Evolutionary conservation across 1,284 basidiomycete species (phyloP).

Genomic region (Wolfiporia cocos): DNA sequence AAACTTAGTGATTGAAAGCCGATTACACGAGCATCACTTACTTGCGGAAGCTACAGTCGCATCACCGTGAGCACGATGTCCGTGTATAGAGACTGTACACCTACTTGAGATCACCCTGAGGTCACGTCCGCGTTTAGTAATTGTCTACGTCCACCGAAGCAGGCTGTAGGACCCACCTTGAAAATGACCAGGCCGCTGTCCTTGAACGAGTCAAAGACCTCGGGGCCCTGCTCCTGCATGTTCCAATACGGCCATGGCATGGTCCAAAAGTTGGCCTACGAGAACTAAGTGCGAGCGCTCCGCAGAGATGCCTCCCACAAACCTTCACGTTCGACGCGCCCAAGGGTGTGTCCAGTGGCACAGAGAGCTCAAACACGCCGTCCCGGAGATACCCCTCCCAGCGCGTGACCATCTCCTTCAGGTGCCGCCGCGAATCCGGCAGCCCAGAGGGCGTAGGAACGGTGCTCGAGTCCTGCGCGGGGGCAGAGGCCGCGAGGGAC

Average conservation of each 20-base stretch:
- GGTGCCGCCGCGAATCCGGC: constrained; percentile 30
- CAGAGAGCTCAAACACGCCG: constrained; percentile 73
- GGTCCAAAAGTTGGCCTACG: constrained; percentile 75
- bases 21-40: constrained; percentile 28
- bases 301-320: neutral
- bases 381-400: constrained; percentile 70
- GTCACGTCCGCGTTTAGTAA: neutral
- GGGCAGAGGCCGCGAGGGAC: neutral
- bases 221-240: constrained; percentile 56
- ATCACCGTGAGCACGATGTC: neutral
- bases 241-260: constrained; percentile 80
- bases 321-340: constrained; percentile 41
- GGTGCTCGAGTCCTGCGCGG: neutral
- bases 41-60: constrained; percentile 74
- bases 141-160: neutral
- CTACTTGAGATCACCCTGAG: constrained; percentile 83
- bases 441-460: constrained; percentile 11
- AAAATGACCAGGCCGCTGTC: constrained; percentile 83
- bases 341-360: constrained; percentile 59
- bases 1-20: constrained; percentile 14
- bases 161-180: constrained; percentile 48
- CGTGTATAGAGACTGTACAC: too few species aligned
- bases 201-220: constrained; percentile 54
- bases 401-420: constrained; percentile 60
- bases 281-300: neutral